phyloP scores from a whole-genome alignment of 2,329 filamentous ascomycete genomes.

The Aureobasidium sp. region DNA sequence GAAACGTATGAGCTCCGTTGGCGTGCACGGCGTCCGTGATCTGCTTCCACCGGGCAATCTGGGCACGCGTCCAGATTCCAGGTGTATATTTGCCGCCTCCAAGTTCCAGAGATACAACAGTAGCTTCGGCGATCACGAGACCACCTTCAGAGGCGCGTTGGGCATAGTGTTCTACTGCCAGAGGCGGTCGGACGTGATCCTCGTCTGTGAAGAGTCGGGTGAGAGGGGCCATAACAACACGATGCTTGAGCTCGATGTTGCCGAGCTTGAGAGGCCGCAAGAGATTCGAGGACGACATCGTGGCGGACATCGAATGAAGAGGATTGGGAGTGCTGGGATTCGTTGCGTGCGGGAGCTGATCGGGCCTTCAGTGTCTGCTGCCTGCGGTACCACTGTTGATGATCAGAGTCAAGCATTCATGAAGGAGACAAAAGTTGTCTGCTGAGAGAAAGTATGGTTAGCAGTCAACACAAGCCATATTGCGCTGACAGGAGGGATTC shows the following conservation, averaged over 20 bases:
- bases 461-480: not conserved
- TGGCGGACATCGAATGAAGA: not conserved
- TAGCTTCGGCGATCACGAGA: slow-evolving; percentile 51
- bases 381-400: not conserved
- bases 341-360: not conserved
- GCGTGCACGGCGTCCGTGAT: slow-evolving; percentile 55
- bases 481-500: not conserved
- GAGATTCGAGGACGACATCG: slow-evolving; percentile 20
- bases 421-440: not conserved
- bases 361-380: not conserved
- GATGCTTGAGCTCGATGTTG: slow-evolving; percentile 32
- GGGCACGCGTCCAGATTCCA: slow-evolving; percentile 47
- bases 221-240: slow-evolving; percentile 48
- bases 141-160: slow-evolving; percentile 37
- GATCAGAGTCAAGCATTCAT: not conserved
- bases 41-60: slow-evolving; percentile 51
- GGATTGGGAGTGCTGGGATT: not conserved
- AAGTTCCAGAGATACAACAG: slow-evolving; percentile 39
- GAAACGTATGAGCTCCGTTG: slow-evolving; percentile 51
- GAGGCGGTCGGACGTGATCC: slow-evolving; percentile 35
- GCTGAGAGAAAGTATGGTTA: not conserved
- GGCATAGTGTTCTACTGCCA: slow-evolving; percentile 13
- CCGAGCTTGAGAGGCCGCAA: slow-evolving; percentile 37
- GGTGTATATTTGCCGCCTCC: slow-evolving; percentile 45
- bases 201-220: slow-evolving; percentile 41